Conservation (phyloP, 345 rosid genomes). For the Moricandia arvensis region DNA sequence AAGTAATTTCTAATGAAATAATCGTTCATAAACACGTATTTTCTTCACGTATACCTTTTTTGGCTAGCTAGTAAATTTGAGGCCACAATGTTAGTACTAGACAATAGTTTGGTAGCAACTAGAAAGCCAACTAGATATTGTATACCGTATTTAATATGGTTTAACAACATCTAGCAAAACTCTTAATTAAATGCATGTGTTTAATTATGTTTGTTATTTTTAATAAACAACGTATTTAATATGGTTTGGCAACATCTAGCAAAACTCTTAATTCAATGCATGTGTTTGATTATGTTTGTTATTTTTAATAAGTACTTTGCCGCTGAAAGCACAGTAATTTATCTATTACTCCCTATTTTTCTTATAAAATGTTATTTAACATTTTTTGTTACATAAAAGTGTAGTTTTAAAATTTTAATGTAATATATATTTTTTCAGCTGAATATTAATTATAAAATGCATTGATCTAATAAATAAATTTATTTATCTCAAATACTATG, state of each 20-base stretch:
- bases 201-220: neutral
- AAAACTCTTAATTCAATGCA: slow-evolving; percentile 23
- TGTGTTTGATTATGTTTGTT: slow-evolving; percentile 4
- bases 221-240: neutral
- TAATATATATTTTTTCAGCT: no score
- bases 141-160: neutral
- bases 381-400: no score
- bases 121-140: neutral
- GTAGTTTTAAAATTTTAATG: no score
- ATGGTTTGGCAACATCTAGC: slow-evolving; percentile 21
- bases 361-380: no score
- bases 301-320: neutral
- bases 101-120: slow-evolving; percentile 17
- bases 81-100: slow-evolving; percentile 14
- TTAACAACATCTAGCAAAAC: slow-evolving; percentile 20
- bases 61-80: slow-evolving; percentile 15
- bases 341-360: no score
- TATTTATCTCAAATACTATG: no score
- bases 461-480: no score
- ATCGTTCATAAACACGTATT: neutral
- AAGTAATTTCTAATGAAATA: neutral
- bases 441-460: no score
- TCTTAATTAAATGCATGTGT: slow-evolving; percentile 22
- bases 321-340: slow-evolving; percentile 8
- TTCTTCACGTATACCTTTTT: neutral